These are phyloP conservation scores for Aspergillus bombycis DNA, from an alignment of 2,329 filamentous ascomycete genomes.

Conservation along the genomic window DNA sequence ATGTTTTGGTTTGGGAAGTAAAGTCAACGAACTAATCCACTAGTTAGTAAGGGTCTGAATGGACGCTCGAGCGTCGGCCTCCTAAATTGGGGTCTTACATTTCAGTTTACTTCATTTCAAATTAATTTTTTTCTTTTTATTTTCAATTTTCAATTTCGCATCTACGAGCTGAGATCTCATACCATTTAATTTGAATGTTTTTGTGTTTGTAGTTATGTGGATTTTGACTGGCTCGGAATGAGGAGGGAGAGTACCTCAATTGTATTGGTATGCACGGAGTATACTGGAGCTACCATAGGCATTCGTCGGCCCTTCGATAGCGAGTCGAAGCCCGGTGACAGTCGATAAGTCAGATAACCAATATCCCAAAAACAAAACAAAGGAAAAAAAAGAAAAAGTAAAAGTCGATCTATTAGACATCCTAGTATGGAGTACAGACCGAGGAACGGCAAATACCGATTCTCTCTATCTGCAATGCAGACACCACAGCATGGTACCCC, in stretches of 20 bases:
- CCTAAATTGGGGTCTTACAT: not conserved
- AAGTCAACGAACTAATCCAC: not conserved
- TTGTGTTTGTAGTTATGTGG: not conserved
- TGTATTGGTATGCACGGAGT: not conserved
- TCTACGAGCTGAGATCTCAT: too few relatives aligned
- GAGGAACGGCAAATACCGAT: not conserved
- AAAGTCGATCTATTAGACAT: not conserved
- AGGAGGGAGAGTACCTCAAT: not conserved
- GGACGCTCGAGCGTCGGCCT: not conserved
- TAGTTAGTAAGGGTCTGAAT: constrained; percentile 1
- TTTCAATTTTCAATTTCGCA: not conserved
- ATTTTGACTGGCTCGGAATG: not conserved
- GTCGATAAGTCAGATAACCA: constrained; percentile 2
- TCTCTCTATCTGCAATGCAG: not conserved
- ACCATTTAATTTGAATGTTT: not conserved
- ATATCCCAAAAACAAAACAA: not conserved
- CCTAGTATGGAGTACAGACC: not conserved
- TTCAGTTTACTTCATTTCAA: too few relatives aligned
- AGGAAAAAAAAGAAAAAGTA: not conserved
- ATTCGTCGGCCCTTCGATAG: not conserved
- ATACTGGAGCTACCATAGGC: not conserved
- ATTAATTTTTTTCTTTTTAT: too few relatives aligned
- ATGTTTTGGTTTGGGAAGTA: not conserved
- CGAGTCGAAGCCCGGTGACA: not conserved
- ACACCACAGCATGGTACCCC: not conserved